Percentiles rank a stretch among this genome's conserved stretches.
Conservation (phyloP, 2,329 filamentous ascomycete species). For the Nakataea oryzae region DNA sequence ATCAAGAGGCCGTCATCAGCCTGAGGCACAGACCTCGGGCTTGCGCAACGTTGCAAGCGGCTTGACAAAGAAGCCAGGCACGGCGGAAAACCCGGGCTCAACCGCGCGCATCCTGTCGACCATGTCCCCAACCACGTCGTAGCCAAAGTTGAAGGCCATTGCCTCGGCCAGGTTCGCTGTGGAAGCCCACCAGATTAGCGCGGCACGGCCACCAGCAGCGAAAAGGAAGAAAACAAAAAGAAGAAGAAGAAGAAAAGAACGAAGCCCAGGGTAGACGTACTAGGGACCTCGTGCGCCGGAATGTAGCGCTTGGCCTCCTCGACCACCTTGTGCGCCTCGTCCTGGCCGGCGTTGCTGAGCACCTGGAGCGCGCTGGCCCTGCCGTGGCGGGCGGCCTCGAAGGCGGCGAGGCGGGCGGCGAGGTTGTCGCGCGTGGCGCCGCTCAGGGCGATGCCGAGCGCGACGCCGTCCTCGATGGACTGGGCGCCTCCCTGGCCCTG, state of each 20-base stretch:
- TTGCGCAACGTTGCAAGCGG: background rate
- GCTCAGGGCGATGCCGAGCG: slow-evolving; percentile 17
- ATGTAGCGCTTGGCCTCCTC: slow-evolving; percentile 5
- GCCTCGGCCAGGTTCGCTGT: background rate
- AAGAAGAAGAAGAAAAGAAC: background rate
- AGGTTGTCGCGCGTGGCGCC: slow-evolving; percentile 11
- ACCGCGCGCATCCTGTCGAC: background rate
- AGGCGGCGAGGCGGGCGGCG: slow-evolving; percentile 15
- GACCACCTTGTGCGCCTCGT: slow-evolving; percentile 11
- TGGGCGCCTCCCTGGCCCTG: slow-evolving; percentile 25
- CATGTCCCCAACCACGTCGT: slow-evolving; percentile 1
- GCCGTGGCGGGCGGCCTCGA: slow-evolving; percentile 17
- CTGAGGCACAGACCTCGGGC: too few relatives aligned
- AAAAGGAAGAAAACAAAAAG: background rate
- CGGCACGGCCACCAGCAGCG: too few relatives aligned
- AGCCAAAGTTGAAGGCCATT: background rate
- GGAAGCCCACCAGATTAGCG: background rate
- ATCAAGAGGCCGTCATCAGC: background rate
- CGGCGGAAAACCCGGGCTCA: background rate
- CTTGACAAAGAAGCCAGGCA: background rate
- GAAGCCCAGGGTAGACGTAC: background rate
- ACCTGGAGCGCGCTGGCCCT: slow-evolving; percentile 21
- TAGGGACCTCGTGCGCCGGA: slow-evolving; percentile 5
- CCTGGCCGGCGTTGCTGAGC: slow-evolving; percentile 21
- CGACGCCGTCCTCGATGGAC: slow-evolving; percentile 21